Conservation (phyloP, 1,284 basidiomycete genomes). For the Coriolopsis trogii region DNA sequence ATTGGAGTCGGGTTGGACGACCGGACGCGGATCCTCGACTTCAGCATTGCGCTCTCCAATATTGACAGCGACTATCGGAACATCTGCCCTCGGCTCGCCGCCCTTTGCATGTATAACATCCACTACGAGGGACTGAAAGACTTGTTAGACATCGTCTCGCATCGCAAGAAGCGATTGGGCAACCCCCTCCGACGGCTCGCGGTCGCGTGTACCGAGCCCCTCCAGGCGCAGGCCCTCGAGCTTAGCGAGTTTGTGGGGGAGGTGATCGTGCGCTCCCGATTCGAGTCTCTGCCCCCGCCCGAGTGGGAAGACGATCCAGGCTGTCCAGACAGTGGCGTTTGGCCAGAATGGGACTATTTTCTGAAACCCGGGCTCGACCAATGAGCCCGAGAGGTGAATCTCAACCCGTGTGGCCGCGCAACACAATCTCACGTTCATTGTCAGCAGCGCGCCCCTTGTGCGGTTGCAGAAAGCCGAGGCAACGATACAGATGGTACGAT, state of each 20-base stretch:
- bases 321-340: background rate
- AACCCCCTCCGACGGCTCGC: background rate
- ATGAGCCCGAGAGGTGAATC: background rate
- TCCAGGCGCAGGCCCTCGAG: background rate
- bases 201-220: background rate
- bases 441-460: background rate
- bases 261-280: background rate
- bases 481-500: no score
- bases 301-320: slow-evolving; percentile 2
- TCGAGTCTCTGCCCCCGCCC: background rate
- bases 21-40: background rate
- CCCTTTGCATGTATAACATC: background rate
- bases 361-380: background rate
- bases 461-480: no score
- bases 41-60: background rate
- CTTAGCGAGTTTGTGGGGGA: background rate
- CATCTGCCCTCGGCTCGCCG: background rate
- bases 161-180: background rate
- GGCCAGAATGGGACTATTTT: slow-evolving; percentile 10
- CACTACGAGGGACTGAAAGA: background rate
- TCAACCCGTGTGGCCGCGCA: background rate
- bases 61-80: background rate
- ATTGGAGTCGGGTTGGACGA: slow-evolving; percentile 1
- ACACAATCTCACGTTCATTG: background rate
- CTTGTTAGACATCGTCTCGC: background rate